These are phyloP conservation scores for Knoxdaviesia proteae DNA, from an alignment of 2,329 filamentous ascomycete species.

Conservation along the genomic window DNA sequence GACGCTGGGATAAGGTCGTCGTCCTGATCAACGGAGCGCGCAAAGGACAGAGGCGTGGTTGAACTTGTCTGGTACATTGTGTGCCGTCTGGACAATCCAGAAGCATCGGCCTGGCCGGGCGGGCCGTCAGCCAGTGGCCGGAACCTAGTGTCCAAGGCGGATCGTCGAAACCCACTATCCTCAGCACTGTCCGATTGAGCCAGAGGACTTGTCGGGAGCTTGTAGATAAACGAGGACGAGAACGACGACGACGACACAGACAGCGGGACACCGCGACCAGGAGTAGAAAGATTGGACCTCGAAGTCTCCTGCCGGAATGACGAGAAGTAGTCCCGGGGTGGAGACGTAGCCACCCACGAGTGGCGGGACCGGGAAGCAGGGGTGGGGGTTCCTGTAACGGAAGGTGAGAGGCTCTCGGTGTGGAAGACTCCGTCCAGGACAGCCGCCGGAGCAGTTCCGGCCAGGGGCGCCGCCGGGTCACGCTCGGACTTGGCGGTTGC, in stretches of 20 bases:
- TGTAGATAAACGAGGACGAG: constrained; percentile 62
- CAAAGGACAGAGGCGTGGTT: background rate
- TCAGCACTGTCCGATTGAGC: constrained; percentile 77
- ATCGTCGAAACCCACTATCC: constrained; percentile 21
- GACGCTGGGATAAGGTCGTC: background rate
- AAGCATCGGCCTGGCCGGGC: too few species aligned
- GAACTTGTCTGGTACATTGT: background rate
- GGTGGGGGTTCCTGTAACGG: constrained; percentile 10
- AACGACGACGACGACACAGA: constrained; percentile 46
- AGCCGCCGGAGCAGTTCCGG: background rate
- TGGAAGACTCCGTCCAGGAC: constrained; percentile 26
- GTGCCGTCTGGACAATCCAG: background rate
- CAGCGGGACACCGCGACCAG: constrained; percentile 21
- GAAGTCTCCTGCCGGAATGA: constrained; percentile 16
- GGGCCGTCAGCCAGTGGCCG: too few species aligned
- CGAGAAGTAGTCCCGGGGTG: constrained; percentile 30
- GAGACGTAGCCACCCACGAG: constrained; percentile 33
- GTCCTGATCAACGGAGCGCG: background rate
- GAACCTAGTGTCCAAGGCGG: background rate
- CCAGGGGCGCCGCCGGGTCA: background rate
- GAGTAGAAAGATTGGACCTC: constrained; percentile 13
- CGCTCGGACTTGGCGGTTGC: constrained; percentile 2
- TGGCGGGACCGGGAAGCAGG: constrained; percentile 3
- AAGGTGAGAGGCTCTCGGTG: constrained; percentile 41
- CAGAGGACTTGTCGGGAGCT: constrained; percentile 78